Evolutionary conservation across 371 early-diverging fungal genomes (phyloP), one percentile per base, ranked within the genome.

Genomic region (Mortierella sp.): DNA sequence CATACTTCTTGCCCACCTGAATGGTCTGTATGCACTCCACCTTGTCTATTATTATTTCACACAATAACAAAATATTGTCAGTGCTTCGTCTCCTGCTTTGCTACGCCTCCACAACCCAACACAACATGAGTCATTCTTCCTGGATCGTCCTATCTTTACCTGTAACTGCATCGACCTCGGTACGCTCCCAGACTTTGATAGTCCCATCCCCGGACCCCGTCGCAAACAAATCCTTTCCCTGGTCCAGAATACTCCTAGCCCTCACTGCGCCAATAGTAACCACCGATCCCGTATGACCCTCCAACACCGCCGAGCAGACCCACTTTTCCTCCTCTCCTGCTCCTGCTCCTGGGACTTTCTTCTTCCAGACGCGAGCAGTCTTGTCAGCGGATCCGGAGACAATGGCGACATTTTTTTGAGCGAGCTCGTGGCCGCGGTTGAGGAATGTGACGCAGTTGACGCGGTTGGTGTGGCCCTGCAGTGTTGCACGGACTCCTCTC

Each of bases 201-300:
- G 94, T 93, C 4, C 96, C 96, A 89, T 97, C 98, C 0, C 95
- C 93, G 5, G 95, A 91, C n/a, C 95, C 95, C 19, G 97, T 94
- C 10, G 91, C 95, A 46, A 96, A 88, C 50, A 95, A 48, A 83
- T 95, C 94, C 21, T 79, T 82, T 2, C 43, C 43, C 26, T 79
- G 75, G 19, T 61, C 77, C 4, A 78, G 69, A 70, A 89, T 88
- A 3, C 88, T 83, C 54, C 78, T 86, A n/a, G 91, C 90, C 75
- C 91, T 88, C 64, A 92, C 75, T 64, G 91, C 92, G 1, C 92
- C 96, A 50, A 96, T 75, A 1, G 95, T 91, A 55, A 92, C 91
- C 2, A 97, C 90, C 0, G 95, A 90, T 57, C 92, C 93, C 0
- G 90, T 89, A 79, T 96, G 97, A 0, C 96, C 97, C 16, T 75